Conservation (phyloP, 2,329 filamentous ascomycete genomes). For the Beauveria brongniartii region DNA sequence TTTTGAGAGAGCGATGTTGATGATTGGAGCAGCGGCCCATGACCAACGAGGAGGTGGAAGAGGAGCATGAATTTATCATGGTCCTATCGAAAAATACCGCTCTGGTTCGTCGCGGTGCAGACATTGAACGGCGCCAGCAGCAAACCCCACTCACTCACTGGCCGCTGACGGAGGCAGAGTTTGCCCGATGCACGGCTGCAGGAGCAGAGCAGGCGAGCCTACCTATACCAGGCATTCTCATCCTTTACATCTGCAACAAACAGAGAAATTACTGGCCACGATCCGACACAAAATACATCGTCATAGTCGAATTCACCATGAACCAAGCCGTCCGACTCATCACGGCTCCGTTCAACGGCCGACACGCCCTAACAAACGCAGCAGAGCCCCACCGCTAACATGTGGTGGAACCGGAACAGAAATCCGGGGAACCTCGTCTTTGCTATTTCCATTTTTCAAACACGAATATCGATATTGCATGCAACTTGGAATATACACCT, state of each 20-base stretch:
- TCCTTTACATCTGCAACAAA: background rate
- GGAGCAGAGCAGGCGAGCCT: background rate
- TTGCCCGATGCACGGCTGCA: constrained; percentile 1
- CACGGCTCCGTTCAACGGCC: constrained; percentile 5
- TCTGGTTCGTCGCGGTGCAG: too few species aligned
- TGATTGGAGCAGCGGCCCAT: background rate
- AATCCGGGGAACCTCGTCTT: constrained; percentile 10
- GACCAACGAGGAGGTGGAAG: background rate
- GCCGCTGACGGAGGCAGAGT: background rate
- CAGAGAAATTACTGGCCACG: too few species aligned
- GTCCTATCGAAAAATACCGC: background rate
- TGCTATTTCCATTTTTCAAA: background rate
- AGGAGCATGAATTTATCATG: too few species aligned
- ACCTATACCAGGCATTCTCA: background rate
- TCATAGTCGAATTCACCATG: background rate
- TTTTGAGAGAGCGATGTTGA: too few species aligned
- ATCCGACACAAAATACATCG: too few species aligned
- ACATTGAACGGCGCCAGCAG: background rate
- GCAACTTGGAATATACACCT: background rate
- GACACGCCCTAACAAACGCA: background rate
- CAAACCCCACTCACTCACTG: background rate
- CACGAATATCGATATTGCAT: background rate
- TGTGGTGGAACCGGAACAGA: constrained; percentile 7
- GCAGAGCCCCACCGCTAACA: constrained; percentile 8
- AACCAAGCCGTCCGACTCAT: background rate